Evolutionary conservation across 1,139 yeast species (phyloP), one percentile per base, ranked within the genome.

Genomic region (Hyphopichia fennica): DNA sequence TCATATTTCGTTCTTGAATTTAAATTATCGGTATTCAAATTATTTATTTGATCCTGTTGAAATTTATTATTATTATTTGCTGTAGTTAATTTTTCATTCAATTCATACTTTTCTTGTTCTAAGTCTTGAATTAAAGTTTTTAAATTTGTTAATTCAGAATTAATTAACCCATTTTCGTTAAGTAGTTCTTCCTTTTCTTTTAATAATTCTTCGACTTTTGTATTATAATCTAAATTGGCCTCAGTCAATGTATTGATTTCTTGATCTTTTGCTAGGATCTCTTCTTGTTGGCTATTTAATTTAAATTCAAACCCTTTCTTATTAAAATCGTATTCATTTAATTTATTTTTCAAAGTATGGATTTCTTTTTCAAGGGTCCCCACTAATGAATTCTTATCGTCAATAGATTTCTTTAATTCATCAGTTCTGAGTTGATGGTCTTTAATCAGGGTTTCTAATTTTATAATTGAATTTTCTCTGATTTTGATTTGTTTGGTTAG

Each of bases 401-500:
- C 16, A 9, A 27, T 25, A n/a, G 22, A 20, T 4, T 27, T 18
- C 10, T 14, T 16, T n/a, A 34, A 32, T n/a, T 39, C 19, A 9
- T 35, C 33, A n/a, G 17, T 20, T 39, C 15, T 40, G 10, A 17
- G 15, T 31, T 28, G 36, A 8, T 23, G 15, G 5, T 29, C n/a
- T 9, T 20, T 17, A 30, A 28, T 13, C 9, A 11, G 34, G n/a
- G 37, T 38, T 15, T 45, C 47, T 11, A 43, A 41, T 14, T 41
- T 41, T 4, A 23, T 30, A 5, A 30, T 20, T 10, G 43, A 38
- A 30, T 46, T 49, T 33, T 62, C 63, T 39, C 58, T 61, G 11
- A 57, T 48, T 41, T 57, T 63, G 37, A 56, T 51, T 30, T 52
- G 58, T 45, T 66, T 65, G 5, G 59, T 57, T 14, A 62, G 45